These are phyloP conservation scores for Stemphylium vesicarium DNA, from an alignment of 2,329 filamentous ascomycete genomes.

Conservation along the genomic window DNA sequence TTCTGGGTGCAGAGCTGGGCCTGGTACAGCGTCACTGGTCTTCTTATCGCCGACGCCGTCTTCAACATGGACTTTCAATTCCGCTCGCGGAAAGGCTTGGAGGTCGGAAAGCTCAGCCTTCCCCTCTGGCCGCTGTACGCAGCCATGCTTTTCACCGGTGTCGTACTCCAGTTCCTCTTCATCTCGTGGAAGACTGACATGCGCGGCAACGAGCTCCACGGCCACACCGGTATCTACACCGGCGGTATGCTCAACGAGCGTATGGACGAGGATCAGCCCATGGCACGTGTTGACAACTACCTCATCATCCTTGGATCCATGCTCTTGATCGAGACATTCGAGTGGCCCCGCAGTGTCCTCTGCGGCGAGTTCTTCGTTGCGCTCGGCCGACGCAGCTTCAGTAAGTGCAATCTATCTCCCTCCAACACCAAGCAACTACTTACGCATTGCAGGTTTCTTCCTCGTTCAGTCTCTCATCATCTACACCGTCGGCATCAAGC, in stretches of 20 bases:
- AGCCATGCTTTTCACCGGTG: slow-evolving; percentile 43
- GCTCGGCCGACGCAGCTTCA: slow-evolving; percentile 53
- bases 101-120: slow-evolving; percentile 16
- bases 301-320: slow-evolving; percentile 53
- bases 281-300: slow-evolving; percentile 53
- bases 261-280: slow-evolving; percentile 43
- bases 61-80: slow-evolving; percentile 51
- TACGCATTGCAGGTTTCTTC: slow-evolving; percentile 47
- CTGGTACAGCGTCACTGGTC: slow-evolving; percentile 54
- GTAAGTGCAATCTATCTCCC: slow-evolving; percentile 39
- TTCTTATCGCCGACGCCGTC: slow-evolving; percentile 57
- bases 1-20: slow-evolving; percentile 58
- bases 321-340: slow-evolving; percentile 51
- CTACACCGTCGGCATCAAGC: slow-evolving; percentile 52
- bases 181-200: slow-evolving; percentile 48
- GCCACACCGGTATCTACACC: slow-evolving; percentile 53
- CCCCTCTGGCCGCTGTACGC: slow-evolving; percentile 44
- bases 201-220: slow-evolving; percentile 47
- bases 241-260: slow-evolving; percentile 46
- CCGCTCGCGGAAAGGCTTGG: slow-evolving; percentile 26
- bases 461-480: slow-evolving; percentile 51
- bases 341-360: slow-evolving; percentile 46
- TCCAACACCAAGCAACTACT: slow-evolving; percentile 5
- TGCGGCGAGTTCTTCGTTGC: slow-evolving; percentile 44
- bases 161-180: slow-evolving; percentile 54